Evolutionary conservation across 352 stramenopile genomes (phyloP).

Genomic region (Phytopythium boreale): DNA sequence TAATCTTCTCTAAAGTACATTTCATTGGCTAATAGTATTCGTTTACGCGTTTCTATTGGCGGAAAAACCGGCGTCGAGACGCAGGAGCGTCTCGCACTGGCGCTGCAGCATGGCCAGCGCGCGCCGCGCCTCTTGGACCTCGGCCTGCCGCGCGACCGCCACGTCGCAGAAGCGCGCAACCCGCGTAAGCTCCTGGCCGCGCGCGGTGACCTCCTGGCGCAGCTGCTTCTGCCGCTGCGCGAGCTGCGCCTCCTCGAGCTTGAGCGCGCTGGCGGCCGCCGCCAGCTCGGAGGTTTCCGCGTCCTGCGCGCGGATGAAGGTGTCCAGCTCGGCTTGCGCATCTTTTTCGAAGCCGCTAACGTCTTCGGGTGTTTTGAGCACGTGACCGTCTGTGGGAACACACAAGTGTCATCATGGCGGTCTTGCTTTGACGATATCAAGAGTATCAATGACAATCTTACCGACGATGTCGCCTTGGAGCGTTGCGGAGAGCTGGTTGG

Average conservation of each 20-base stretch:
- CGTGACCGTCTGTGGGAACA: constrained; percentile 16
- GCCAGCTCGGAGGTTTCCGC: constrained; percentile 21
- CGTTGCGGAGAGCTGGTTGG: constrained; percentile 25
- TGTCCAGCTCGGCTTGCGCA: constrained; percentile 12
- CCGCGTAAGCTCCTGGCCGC: constrained; percentile 28
- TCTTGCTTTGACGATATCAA: no score
- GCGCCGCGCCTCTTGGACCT: constrained; percentile 38
- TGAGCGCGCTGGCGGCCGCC: constrained; percentile 22
- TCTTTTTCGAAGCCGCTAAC: neutral
- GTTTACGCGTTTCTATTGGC: neutral
- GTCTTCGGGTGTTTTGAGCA: constrained; percentile 20
- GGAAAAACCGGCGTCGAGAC: neutral
- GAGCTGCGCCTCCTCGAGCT: constrained; percentile 42
- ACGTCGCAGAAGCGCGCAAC: constrained; percentile 30
- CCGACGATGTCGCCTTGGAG: constrained; percentile 32
- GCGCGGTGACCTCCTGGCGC: constrained; percentile 30
- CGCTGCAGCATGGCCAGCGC: constrained; percentile 39
- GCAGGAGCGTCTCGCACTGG: constrained; percentile 20
- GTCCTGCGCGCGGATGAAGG: constrained; percentile 31
- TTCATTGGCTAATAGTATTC: neutral
- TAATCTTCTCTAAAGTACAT: neutral
- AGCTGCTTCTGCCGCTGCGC: constrained; percentile 52
- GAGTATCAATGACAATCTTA: constrained; percentile 1
- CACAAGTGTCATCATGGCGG: no score
- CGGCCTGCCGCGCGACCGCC: constrained; percentile 24